phyloP scores from a whole-genome alignment of 495 filamentous ascomycete genomes.

The Baudoinia panamericana region DNA sequence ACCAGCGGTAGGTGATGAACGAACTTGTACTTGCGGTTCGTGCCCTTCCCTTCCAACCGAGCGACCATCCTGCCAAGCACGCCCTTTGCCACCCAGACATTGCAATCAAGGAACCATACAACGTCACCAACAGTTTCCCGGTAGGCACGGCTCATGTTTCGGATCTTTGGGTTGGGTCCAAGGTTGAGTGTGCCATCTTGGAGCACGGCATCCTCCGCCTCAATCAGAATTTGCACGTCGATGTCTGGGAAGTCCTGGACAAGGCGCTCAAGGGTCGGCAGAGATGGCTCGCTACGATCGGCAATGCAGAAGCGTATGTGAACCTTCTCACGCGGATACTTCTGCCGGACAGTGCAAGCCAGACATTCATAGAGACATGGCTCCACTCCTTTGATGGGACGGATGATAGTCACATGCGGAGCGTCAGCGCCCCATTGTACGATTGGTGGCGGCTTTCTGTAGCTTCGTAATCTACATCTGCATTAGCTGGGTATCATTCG shows the following conservation, averaged over 20 bases:
- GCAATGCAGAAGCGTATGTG: constrained; percentile 76
- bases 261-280: constrained; percentile 56
- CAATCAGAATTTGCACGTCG: constrained; percentile 66
- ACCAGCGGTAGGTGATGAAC: constrained; percentile 88
- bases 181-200: constrained; percentile 36
- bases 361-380: constrained; percentile 84
- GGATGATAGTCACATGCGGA: constrained; percentile 84
- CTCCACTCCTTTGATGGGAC: constrained; percentile 88
- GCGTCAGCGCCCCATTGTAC: constrained; percentile 23
- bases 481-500: too few relatives aligned
- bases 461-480: constrained; percentile 31
- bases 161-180: constrained; percentile 95
- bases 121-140: constrained; percentile 87
- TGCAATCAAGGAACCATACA: constrained; percentile 92
- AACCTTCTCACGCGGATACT: constrained; percentile 63
- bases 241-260: constrained; percentile 52
- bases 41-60: constrained; percentile 55
- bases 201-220: constrained; percentile 72
- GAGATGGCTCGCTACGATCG: constrained; percentile 63
- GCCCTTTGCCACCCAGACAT: constrained; percentile 76
- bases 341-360: constrained; percentile 73
- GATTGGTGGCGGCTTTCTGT: constrained; percentile 21
- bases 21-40: constrained; percentile 64
- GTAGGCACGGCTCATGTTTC: constrained; percentile 91
- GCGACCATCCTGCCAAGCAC: constrained; percentile 80